Base-by-base conservation (phyloP, 495 filamentous ascomycete genomes). In the Aspergillus nidulans region DNA sequence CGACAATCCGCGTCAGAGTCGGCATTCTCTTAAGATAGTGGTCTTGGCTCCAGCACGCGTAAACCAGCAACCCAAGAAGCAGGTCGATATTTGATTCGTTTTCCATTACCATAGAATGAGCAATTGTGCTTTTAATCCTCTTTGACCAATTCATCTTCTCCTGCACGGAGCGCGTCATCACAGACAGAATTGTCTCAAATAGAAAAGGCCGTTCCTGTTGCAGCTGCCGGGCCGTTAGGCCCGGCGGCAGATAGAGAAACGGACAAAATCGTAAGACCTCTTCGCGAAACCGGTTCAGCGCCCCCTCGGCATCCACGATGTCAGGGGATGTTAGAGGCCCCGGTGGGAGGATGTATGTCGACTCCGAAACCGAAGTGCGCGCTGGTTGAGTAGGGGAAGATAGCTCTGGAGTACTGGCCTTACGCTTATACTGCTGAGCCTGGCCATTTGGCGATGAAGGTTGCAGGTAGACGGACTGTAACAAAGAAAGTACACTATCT, bases 51-150 rank as follows among this genome's bases (percentile, higher is more conserved):
- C 75, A 77, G 9, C 62, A 63, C 38, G 74, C 45, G 34, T 69
- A 68, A 0, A 66, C 64, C 8, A 83, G 44, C 6, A 83, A 49
- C 12, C 72, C 77, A 20, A 79, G 65, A 6, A 83, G 68, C 25
- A 83, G 64, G 48, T 81, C 80, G 2, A 81, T 56, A 18, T 50
- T 55, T 50, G 71, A 74, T 9, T 76, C 67, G 21, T 67, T 63
- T 12, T 79, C 69, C 6, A 79, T 53, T 6, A 78, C 60, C 42
- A 77, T 69, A 45, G 70, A 69, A 13, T 76, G 66, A 3, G 69
- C 70, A 1, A 78, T 1, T 1, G 67, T 69, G 48, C 53, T 63
- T 62, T 70, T 70, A 55, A 71, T 54, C 32, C 67, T 48, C 13
- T 67, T 63, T 15, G 63, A 60, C 4, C 76, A 36, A 0, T 36